These are phyloP conservation scores for Xylariaceae sp. DNA, from an alignment of 2,329 filamentous ascomycete genomes.

Conservation along the genomic window DNA sequence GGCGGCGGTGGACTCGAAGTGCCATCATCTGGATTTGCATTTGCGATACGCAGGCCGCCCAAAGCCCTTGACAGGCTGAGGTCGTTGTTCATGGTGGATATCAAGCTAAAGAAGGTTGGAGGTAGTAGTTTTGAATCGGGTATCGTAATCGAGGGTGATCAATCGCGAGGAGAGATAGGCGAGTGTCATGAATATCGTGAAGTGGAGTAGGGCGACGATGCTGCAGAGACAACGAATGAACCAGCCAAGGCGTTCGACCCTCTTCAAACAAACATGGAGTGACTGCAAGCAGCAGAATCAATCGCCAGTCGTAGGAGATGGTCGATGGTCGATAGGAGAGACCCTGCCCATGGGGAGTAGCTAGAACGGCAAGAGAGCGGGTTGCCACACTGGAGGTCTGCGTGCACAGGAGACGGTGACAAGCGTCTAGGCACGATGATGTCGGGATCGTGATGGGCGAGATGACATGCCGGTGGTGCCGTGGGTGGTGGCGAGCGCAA, in stretches of 20 bases:
- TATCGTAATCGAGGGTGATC: slow-evolving; percentile 6
- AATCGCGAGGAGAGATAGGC: slow-evolving; percentile 8
- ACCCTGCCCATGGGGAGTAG: no score
- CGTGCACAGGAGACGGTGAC: no score
- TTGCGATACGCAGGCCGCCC: slow-evolving; percentile 93
- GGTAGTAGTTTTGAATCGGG: neutral
- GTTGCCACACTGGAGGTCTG: no score
- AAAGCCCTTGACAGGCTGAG: slow-evolving; percentile 88
- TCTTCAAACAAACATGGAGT: neutral
- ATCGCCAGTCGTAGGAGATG: neutral
- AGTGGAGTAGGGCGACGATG: slow-evolving; percentile 7
- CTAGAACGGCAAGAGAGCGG: no score
- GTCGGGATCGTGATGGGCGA: slow-evolving; percentile 6
- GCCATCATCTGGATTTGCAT: slow-evolving; percentile 78
- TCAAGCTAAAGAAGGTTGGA: neutral
- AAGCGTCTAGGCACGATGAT: slow-evolving; percentile 16
- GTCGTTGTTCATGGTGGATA: slow-evolving; percentile 75
- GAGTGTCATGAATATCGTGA: neutral
- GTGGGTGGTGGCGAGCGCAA: neutral
- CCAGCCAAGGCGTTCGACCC: slow-evolving; percentile 5
- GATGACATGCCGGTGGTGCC: neutral
- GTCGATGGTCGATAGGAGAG: no score
- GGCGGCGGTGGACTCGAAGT: slow-evolving; percentile 35
- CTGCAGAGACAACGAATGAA: neutral
- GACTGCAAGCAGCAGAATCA: neutral